Conservation (phyloP, 2,329 filamentous ascomycete genomes). For the Colletotrichum paranaense region DNA sequence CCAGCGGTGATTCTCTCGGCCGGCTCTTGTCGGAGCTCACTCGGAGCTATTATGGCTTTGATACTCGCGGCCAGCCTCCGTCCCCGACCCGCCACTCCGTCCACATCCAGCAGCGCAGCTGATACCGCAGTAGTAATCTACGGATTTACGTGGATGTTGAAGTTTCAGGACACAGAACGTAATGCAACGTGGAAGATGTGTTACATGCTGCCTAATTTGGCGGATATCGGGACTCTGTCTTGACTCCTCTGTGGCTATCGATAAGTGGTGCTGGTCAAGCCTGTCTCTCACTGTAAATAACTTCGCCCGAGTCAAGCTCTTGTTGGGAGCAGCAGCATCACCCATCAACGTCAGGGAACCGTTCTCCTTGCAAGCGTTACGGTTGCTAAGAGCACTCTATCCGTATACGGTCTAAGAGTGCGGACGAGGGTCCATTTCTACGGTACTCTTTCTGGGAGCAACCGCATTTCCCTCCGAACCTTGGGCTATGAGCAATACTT, state of each 20-base stretch:
- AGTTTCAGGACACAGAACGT: slow-evolving; percentile 22
- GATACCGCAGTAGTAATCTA: background rate
- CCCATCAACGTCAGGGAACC: slow-evolving; percentile 1
- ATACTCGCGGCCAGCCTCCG: background rate
- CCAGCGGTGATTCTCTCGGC: background rate
- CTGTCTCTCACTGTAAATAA: slow-evolving; percentile 1
- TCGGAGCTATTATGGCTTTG: slow-evolving; percentile 24
- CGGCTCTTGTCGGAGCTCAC: slow-evolving; percentile 6
- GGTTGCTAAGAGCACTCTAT: background rate
- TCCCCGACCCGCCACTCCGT: background rate
- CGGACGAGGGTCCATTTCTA: slow-evolving; percentile 28
- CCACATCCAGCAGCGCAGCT: background rate
- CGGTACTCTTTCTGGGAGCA: slow-evolving; percentile 4
- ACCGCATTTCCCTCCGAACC: slow-evolving; percentile 21
- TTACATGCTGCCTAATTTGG: slow-evolving; percentile 9
- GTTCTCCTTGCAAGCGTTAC: background rate
- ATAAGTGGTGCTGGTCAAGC: background rate
- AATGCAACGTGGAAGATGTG: slow-evolving; percentile 17
- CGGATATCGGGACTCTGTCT: background rate
- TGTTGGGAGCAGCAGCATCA: slow-evolving; percentile 13
- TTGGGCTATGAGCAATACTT: slow-evolving; percentile 14
- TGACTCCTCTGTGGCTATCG: background rate
- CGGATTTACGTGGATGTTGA: slow-evolving; percentile 9
- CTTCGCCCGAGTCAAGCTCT: slow-evolving; percentile 29
- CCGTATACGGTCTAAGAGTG: slow-evolving; percentile 19